Conservation (phyloP, 1,284 basidiomycete genomes). For the Ustilago curta region DNA sequence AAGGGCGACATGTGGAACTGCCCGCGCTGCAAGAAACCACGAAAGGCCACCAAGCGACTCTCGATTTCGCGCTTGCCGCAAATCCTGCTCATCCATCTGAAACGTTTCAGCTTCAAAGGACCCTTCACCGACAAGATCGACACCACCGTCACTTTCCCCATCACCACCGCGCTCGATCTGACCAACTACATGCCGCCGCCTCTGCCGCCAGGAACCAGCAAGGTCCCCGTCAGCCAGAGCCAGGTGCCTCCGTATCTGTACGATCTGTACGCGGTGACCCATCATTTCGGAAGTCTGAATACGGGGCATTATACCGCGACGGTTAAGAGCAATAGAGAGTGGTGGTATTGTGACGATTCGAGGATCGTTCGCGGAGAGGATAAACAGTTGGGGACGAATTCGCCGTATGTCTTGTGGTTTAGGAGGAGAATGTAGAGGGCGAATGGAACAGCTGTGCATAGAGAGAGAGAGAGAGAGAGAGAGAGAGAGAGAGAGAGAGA, state of each 20-base stretch:
- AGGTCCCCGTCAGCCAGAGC: constrained; percentile 36
- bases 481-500: too few species aligned
- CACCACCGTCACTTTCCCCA: constrained; percentile 75
- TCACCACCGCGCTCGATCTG: constrained; percentile 81
- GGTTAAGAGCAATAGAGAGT: constrained; percentile 56
- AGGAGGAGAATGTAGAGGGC: constrained; percentile 26
- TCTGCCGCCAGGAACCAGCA: constrained; percentile 51
- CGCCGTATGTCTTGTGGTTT: constrained; percentile 66
- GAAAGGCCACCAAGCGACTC: constrained; percentile 86
- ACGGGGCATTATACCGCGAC: constrained; percentile 69
- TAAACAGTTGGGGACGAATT: constrained; percentile 57
- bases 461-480: too few species aligned
- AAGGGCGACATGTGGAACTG: constrained; percentile 92
- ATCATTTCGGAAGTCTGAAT: constrained; percentile 68
- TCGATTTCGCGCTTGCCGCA: constrained; percentile 90
- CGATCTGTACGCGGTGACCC: constrained; percentile 71
- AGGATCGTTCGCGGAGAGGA: constrained; percentile 53
- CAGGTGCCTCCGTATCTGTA: constrained; percentile 70
- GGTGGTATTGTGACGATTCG: constrained; percentile 68
- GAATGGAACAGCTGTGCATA: neutral
- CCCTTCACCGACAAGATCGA: constrained; percentile 88
- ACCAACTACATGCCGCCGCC: constrained; percentile 87
- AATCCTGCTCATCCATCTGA: constrained; percentile 91
- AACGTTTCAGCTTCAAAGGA: constrained; percentile 91
- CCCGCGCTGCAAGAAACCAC: constrained; percentile 86